These are phyloP conservation scores for Pholiota microspora DNA, from an alignment of 768 basidiomycete genomes.

Conservation along the genomic window DNA sequence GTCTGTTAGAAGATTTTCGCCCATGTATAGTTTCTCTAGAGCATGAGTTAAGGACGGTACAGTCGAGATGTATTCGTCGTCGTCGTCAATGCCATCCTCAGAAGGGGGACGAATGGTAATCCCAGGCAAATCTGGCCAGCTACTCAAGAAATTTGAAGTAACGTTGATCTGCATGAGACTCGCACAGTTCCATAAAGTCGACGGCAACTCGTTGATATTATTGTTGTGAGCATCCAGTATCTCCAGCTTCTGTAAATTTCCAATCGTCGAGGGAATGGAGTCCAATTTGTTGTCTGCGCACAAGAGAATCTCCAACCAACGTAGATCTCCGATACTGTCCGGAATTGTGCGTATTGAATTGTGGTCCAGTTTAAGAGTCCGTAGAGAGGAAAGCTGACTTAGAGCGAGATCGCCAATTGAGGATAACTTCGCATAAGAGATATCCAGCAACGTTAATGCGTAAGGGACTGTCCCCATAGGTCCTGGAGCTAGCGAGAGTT, in stretches of 20 bases:
- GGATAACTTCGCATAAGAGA: conserved; percentile 87
- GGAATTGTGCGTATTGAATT: conserved; percentile 86
- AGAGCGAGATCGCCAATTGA: conserved; percentile 75
- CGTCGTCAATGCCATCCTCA: conserved; percentile 11
- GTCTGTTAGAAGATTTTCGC: conserved; percentile 88
- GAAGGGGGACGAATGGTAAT: conserved; percentile 1
- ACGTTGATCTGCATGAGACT: conserved; percentile 74
- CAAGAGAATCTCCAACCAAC: conserved; percentile 66
- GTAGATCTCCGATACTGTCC: conserved; percentile 73
- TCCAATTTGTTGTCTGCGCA: conserved; percentile 93
- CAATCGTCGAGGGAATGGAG: conserved; percentile 72
- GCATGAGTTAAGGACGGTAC: conserved; percentile 54
- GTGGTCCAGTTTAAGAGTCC: conserved; percentile 73
- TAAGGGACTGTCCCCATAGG: conserved; percentile 28
- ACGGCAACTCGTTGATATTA: conserved; percentile 73
- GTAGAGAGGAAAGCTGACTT: conserved; percentile 69
- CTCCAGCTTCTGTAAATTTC: conserved; percentile 71
- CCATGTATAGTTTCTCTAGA: conserved; percentile 78
- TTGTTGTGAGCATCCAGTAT: conserved; percentile 90
- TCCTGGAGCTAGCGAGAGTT: conserved; percentile 59
- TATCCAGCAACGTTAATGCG: conserved; percentile 68
- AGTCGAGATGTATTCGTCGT: conserved; percentile 16
- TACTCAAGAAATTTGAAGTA: conserved; percentile 81
- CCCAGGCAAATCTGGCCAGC: conserved; percentile 64
- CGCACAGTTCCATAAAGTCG: conserved; percentile 82